A percentile compares a stretch with the other conserved stretches of the same genome.
These are phyloP conservation scores for Alternaria postmessia DNA, from an alignment of 2,329 filamentous ascomycete species.

Conservation along the genomic window DNA sequence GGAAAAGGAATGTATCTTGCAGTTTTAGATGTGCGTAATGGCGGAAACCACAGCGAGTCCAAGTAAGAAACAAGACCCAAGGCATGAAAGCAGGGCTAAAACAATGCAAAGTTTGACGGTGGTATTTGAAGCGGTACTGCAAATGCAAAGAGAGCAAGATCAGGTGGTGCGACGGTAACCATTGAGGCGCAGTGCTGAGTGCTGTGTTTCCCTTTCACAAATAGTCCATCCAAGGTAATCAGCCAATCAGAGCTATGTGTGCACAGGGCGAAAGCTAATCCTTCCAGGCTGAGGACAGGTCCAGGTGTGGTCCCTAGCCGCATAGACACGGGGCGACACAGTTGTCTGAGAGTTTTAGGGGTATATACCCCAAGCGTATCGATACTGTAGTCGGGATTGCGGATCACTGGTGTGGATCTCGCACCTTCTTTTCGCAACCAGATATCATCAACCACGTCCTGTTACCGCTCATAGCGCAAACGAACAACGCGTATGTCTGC, in stretches of 20 bases:
- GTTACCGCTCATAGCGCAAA: neutral
- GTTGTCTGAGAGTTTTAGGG: neutral
- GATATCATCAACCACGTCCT: neutral
- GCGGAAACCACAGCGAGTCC: neutral
- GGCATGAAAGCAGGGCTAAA: neutral
- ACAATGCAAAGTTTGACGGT: neutral
- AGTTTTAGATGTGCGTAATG: neutral
- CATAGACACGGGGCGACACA: neutral
- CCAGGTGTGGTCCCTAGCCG: neutral
- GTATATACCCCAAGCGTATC: neutral
- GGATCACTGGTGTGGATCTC: neutral
- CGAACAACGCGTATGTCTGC: neutral
- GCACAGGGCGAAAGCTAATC: neutral
- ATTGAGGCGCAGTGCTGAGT: neutral
- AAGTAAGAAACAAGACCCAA: conserved; percentile 2
- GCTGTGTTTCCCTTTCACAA: neutral
- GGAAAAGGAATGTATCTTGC: neutral
- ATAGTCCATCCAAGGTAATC: neutral
- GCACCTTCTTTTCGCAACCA: neutral
- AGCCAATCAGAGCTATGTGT: neutral
- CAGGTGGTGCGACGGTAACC: neutral
- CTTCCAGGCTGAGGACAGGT: neutral
- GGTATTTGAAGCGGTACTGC: neutral
- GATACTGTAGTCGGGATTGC: neutral
- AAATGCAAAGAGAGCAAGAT: neutral